Evolutionary conservation across 805 yeast species (phyloP).

Genomic region (Wickerhamomyces rabaulensis): DNA sequence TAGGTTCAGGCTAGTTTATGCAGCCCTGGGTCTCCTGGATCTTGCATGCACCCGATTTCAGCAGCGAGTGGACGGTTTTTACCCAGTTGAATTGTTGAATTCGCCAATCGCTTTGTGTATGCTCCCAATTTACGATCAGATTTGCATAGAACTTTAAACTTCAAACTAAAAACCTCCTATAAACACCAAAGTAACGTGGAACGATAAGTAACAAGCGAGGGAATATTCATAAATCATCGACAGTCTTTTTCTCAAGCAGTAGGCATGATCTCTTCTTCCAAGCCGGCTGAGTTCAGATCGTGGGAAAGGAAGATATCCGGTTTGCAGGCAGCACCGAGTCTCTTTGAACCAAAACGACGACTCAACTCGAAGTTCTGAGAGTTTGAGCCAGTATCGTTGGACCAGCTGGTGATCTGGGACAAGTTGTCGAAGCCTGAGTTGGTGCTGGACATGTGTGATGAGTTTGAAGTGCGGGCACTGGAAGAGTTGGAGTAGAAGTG

Average conservation of each 20-base stretch:
- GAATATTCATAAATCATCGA: not conserved
- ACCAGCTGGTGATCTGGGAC: not conserved
- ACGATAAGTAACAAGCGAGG: not conserved
- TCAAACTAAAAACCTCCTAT: no score
- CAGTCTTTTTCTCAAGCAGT: not conserved
- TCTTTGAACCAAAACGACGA: not conserved
- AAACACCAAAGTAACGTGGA: not conserved
- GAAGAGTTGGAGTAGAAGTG: not conserved
- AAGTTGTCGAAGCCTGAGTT: not conserved
- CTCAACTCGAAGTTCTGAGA: not conserved
- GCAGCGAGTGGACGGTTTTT: no score
- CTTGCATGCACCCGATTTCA: no score
- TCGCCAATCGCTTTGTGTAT: no score
- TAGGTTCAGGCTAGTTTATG: no score
- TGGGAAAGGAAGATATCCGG: not conserved
- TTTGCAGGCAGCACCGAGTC: not conserved
- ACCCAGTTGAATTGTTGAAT: no score
- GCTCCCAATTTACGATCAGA: no score
- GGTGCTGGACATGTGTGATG: not conserved
- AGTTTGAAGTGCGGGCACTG: not conserved
- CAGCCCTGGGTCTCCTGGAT: no score
- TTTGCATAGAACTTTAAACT: no score
- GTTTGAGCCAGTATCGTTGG: not conserved
- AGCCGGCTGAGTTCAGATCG: not conserved
- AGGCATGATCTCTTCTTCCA: not conserved